phyloP scores from a whole-genome alignment of 345 rosid species.

The Anacardium occidentale region DNA sequence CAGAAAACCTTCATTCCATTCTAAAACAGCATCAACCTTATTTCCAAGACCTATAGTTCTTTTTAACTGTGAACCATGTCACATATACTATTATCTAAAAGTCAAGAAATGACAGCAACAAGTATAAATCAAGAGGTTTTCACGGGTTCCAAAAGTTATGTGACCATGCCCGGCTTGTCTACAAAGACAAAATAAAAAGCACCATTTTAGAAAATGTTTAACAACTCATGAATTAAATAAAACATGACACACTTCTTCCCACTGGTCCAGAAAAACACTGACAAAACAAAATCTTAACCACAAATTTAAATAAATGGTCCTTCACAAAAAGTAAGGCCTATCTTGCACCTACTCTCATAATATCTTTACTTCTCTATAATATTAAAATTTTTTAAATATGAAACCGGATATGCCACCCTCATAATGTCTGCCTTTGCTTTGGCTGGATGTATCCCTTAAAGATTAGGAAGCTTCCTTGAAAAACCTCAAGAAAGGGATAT shows the following conservation, averaged over 20 bases:
- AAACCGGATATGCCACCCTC: neutral
- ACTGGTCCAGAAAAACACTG: neutral
- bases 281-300: neutral
- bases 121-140: neutral
- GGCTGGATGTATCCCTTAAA: constrained; percentile 2
- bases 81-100: neutral
- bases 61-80: neutral
- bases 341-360: neutral
- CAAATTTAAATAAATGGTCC: neutral
- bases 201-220: neutral
- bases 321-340: neutral
- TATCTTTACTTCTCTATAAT: neutral
- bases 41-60: neutral
- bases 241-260: constrained; percentile 3
- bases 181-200: neutral
- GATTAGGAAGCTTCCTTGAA: constrained; percentile 23
- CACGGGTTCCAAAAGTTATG: neutral
- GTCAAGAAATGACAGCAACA: neutral
- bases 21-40: neutral
- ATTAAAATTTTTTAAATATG: neutral
- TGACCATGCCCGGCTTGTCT: neutral
- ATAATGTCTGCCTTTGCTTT: neutral
- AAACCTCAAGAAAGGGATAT: constrained; percentile 1
- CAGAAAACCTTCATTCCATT: neutral
- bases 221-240: neutral